A percentile compares a stretch with the other conserved stretches of the same genome.
These are phyloP conservation scores for Kockiozyma suomiensis DNA, from an alignment of 805 yeast species.

Conservation along the genomic window DNA sequence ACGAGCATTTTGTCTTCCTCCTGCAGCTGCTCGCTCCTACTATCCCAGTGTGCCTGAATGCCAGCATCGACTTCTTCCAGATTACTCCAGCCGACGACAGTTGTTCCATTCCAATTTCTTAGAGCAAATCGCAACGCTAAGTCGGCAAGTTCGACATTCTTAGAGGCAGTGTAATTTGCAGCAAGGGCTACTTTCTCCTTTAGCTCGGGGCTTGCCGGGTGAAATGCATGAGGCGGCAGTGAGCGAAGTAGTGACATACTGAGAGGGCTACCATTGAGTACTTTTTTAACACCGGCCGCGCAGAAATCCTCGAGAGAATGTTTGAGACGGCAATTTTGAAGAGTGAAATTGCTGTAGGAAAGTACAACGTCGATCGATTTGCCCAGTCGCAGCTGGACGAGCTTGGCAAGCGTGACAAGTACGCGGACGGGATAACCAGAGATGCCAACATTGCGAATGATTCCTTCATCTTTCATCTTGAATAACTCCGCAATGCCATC, in stretches of 20 bases:
- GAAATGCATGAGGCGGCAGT: slow-evolving; percentile 69
- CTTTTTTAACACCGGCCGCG: slow-evolving; percentile 57
- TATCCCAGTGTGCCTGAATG: slow-evolving; percentile 56
- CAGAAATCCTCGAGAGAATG: slow-evolving; percentile 54
- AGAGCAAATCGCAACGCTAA: slow-evolving; percentile 78
- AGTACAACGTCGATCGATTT: slow-evolving; percentile 74
- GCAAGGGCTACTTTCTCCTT: slow-evolving; percentile 50
- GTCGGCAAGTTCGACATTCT: slow-evolving; percentile 72
- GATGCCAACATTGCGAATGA: slow-evolving; percentile 67
- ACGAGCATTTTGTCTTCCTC: slow-evolving; percentile 51
- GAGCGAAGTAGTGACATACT: slow-evolving; percentile 84
- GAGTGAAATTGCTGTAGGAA: slow-evolving; percentile 78
- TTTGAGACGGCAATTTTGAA: slow-evolving; percentile 67
- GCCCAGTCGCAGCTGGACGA: slow-evolving; percentile 46
- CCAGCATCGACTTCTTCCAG: slow-evolving; percentile 67
- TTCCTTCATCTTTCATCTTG: slow-evolving; percentile 62
- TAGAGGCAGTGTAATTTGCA: slow-evolving; percentile 50
- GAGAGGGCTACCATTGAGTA: slow-evolving; percentile 83
- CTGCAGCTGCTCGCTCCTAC: slow-evolving; percentile 45
- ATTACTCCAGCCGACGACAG: slow-evolving; percentile 78
- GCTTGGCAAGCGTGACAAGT: slow-evolving; percentile 55
- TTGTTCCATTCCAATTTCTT: slow-evolving; percentile 63
- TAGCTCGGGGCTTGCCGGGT: slow-evolving; percentile 71
- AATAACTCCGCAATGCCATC: slow-evolving; percentile 66
- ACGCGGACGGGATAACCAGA: slow-evolving; percentile 86